Base-by-base conservation (phyloP, 2,329 filamentous ascomycete genomes). In the Proliferodiscus dingleyae region DNA sequence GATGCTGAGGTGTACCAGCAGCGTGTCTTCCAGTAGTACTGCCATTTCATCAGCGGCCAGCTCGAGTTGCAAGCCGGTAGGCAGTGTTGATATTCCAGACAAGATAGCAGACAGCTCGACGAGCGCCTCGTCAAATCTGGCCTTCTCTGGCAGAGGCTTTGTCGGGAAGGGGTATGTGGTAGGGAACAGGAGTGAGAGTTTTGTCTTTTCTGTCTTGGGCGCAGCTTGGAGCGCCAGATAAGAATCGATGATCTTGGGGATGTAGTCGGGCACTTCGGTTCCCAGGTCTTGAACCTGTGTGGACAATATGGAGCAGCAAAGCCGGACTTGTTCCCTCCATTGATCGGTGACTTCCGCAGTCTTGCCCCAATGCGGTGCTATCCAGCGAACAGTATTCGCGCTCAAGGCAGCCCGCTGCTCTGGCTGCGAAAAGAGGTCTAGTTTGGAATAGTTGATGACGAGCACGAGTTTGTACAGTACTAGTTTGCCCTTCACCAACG, bases 301-400 rank as follows among this genome's bases (percentile, higher is more conserved):
- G 7, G 91, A 88, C 28, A 98, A 75, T 26, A 98, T 86, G 1
- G 91, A 94, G 67, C 89, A 95, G 66, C 91, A 95, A 13, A 98
- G 72, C 13, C 93, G 85, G 15, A 97, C 87, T 68, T 97, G 93
- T 18, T 95, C 89, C 53, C 85, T 85, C 81, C 89, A 97, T 60
- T 95, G 87, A 28, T 90, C 84, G 2, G 81, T 89, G 8, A 91
- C 80, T 22, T 82, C 73, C 3, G 79, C 75, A 0, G 77, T 79
- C 51, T 81, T 80, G 10, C 91, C 91, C 93, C 93, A 98, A 65
- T 97, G 90, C 3, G 91, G 90, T 10, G 84, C 83, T 47, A 98
- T 82, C 93, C 93, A 98, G 50, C 85, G 75, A 36, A 90, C 83
- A 3, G 89, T 96, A 60, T 89, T 94, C 37, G 84, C 78, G 50